Evolutionary conservation across 768 basidiomycete genomes (phyloP).

Genomic region (Pisolithus sp.): DNA sequence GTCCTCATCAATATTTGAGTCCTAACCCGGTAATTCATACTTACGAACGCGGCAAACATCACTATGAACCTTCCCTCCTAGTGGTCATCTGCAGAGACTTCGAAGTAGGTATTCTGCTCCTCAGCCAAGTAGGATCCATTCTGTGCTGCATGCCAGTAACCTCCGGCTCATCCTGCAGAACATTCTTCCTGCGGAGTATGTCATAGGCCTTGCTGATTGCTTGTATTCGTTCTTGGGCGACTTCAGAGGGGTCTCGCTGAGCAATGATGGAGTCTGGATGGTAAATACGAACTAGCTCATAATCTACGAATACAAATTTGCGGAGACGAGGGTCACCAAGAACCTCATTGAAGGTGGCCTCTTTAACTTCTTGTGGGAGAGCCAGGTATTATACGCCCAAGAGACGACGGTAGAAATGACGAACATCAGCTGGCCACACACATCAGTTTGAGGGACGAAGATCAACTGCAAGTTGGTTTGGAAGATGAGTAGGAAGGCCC

Average conservation of each 20-base stretch:
- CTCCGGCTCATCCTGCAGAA: conserved; percentile 13
- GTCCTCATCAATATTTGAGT: background rate
- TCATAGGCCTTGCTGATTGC: conserved; percentile 67
- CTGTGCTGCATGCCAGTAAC: conserved; percentile 11
- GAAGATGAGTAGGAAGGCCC: too few species aligned
- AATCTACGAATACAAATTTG: conserved; percentile 53
- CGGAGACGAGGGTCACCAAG: too few species aligned
- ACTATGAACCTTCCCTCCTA: conserved; percentile 63
- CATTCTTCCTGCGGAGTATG: conserved; percentile 44
- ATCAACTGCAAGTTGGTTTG: too few species aligned
- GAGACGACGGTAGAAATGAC: too few species aligned
- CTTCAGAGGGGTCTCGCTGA: conserved; percentile 36
- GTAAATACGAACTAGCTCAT: conserved; percentile 73
- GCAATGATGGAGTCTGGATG: conserved; percentile 62
- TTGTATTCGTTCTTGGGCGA: conserved; percentile 61
- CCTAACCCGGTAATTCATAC: background rate
- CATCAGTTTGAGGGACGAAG: too few species aligned
- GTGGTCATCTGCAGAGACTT: conserved; percentile 43
- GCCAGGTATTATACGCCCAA: too few species aligned
- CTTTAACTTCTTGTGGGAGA: too few species aligned
- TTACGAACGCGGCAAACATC: conserved; percentile 47
- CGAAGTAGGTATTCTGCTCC: conserved; percentile 39
- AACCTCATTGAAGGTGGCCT: too few species aligned
- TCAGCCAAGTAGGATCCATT: conserved; percentile 37
- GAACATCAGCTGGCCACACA: too few species aligned